These are phyloP conservation scores for Saksenaea vasiformis DNA, from an alignment of 371 early-diverging fungal genomes.

Conservation along the genomic window DNA sequence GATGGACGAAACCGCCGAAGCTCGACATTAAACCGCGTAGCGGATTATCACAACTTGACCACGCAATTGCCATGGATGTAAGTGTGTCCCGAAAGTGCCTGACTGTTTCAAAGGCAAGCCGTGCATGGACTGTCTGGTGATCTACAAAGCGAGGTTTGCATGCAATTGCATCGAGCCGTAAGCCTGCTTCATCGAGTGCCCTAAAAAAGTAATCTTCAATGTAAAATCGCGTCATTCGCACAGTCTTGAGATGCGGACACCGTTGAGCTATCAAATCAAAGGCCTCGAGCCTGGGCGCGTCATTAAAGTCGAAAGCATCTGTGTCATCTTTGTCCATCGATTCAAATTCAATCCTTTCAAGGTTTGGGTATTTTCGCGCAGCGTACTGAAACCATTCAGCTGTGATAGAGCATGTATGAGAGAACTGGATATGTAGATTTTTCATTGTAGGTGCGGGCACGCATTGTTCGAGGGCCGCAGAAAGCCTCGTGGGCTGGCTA, in stretches of 20 bases:
- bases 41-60: conserved; percentile 2
- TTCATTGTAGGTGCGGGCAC: neutral
- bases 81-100: neutral
- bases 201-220: neutral
- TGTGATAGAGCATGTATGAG: neutral
- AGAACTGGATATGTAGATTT: neutral
- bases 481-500: neutral
- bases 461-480: neutral
- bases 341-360: neutral
- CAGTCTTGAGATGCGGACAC: neutral
- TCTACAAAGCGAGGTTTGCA: conserved; percentile 1
- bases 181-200: neutral
- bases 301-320: neutral
- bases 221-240: neutral
- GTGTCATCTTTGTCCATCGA: conserved; percentile 1
- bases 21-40: neutral
- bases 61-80: neutral
- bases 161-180: conserved; percentile 1
- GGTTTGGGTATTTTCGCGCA: neutral
- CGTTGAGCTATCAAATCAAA: neutral
- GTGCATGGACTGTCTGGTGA: neutral
- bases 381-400: conserved; percentile 5
- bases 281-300: neutral
- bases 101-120: neutral
- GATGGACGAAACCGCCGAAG: neutral